Conservation (phyloP, 2,329 filamentous ascomycete species). For the Monosporascus sp. region DNA sequence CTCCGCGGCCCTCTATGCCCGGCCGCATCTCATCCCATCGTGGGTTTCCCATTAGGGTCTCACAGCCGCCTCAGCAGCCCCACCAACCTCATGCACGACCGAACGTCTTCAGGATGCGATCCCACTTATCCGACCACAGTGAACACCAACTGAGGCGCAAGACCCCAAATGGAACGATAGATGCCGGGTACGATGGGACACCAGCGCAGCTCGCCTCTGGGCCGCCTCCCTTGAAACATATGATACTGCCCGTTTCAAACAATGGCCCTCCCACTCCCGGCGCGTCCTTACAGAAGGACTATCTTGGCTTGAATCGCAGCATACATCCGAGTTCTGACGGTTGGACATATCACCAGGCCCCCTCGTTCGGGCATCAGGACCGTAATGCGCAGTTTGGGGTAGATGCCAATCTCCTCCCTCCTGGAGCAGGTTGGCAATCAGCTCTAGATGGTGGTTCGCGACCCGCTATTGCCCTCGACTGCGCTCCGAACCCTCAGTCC, state of each 20-base stretch:
- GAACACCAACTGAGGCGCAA: conserved; percentile 86
- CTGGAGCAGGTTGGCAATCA: conserved; percentile 14
- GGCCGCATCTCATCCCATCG: conserved; percentile 21
- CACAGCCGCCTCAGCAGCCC: conserved; percentile 28
- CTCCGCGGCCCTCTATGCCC: conserved; percentile 2
- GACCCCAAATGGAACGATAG: conserved; percentile 88
- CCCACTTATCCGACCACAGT: conserved; percentile 28
- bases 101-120: conserved; percentile 19
- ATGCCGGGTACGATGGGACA: conserved; percentile 85
- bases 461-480: conserved; percentile 19
- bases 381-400: conserved; percentile 8
- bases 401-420: conserved; percentile 12
- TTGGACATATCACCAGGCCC: conserved; percentile 16
- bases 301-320: conserved; percentile 12
- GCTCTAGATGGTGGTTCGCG: conserved; percentile 14
- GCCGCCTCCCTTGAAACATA: conserved; percentile 75
- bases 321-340: conserved; percentile 11
- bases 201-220: conserved; percentile 67
- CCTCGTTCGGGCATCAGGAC: conserved; percentile 11
- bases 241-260: conserved; percentile 60
- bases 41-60: conserved; percentile 32
- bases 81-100: conserved; percentile 24
- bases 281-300: conserved; percentile 17
- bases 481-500: conserved; percentile 18
- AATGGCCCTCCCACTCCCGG: conserved; percentile 29